These are phyloP conservation scores for Suillus ampliporus DNA, from an alignment of 768 basidiomycete species.

Conservation along the genomic window DNA sequence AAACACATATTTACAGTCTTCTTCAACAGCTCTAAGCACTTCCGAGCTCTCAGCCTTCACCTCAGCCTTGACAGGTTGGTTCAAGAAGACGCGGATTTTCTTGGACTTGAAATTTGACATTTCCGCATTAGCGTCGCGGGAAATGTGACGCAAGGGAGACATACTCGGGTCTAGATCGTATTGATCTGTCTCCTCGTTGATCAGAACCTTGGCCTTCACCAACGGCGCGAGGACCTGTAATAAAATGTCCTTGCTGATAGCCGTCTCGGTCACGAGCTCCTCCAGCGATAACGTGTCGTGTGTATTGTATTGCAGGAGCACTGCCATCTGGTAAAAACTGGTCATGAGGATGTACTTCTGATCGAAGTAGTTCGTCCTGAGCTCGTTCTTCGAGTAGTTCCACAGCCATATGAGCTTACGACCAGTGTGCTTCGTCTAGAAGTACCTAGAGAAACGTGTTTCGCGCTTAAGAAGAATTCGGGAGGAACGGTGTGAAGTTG, in stretches of 20 bases:
- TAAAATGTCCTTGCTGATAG: slow-evolving; percentile 80
- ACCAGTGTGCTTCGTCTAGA: slow-evolving; percentile 91
- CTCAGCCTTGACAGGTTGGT: slow-evolving; percentile 92
- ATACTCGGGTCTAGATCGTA: slow-evolving; percentile 91
- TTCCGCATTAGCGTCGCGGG: not conserved
- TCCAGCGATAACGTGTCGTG: slow-evolving; percentile 84
- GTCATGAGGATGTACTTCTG: slow-evolving; percentile 98
- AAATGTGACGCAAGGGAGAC: slow-evolving; percentile 14
- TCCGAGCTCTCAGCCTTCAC: slow-evolving; percentile 89
- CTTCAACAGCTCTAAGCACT: slow-evolving; percentile 92
- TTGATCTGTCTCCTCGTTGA: slow-evolving; percentile 86
- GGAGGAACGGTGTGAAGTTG: slow-evolving; percentile 88
- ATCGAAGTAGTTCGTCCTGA: slow-evolving; percentile 89
- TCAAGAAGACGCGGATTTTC: slow-evolving; percentile 91
- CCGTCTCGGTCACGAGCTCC: slow-evolving; percentile 80
- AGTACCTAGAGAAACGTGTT: slow-evolving; percentile 91
- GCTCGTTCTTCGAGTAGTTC: slow-evolving; percentile 97
- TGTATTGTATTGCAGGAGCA: slow-evolving; percentile 91
- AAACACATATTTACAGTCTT: slow-evolving; percentile 76
- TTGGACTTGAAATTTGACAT: slow-evolving; percentile 83
- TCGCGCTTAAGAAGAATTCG: slow-evolving; percentile 89
- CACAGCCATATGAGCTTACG: slow-evolving; percentile 97
- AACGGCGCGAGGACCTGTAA: slow-evolving; percentile 64
- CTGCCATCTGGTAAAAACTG: slow-evolving; percentile 92
- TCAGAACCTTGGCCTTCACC: slow-evolving; percentile 87